These are phyloP conservation scores for Lipomyces sp. DNA, from an alignment of 805 yeast species.

Conservation along the genomic window DNA sequence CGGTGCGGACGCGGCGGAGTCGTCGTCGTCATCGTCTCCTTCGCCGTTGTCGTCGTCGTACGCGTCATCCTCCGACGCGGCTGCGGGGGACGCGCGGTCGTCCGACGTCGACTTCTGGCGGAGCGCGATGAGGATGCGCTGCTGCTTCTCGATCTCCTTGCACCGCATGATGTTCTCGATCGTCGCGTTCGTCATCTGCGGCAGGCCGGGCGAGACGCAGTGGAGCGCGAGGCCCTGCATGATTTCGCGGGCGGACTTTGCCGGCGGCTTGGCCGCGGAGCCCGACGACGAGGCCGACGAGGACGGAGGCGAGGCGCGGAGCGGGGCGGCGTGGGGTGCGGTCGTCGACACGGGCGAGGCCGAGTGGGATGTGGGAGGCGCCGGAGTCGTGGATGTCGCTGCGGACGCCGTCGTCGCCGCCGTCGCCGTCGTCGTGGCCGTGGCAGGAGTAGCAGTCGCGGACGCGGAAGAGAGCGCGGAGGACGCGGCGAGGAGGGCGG, in stretches of 20 bases:
- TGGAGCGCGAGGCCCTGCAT: constrained; percentile 36
- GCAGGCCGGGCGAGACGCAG: constrained; percentile 36
- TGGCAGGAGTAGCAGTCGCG: constrained; percentile 1
- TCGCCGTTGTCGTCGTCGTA: not conserved
- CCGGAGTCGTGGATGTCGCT: constrained; percentile 10
- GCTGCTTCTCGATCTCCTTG: constrained; percentile 33
- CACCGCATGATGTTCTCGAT: constrained; percentile 32
- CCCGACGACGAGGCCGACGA: constrained; percentile 19
- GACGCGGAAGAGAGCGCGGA: constrained; percentile 10
- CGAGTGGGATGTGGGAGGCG: constrained; percentile 11
- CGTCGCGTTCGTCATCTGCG: constrained; percentile 29
- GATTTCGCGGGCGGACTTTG: constrained; percentile 32
- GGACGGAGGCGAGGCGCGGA: constrained; percentile 7
- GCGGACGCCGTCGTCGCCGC: constrained; percentile 1
- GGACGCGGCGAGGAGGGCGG: constrained; percentile 6
- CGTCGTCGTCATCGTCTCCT: not conserved
- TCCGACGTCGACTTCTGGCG: constrained; percentile 19
- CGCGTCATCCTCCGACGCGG: not conserved
- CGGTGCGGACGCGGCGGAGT: no score
- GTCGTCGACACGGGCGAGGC: constrained; percentile 6
- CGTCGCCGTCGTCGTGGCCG: no score
- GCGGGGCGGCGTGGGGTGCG: constrained; percentile 9
- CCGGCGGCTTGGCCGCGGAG: not conserved
- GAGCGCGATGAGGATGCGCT: constrained; percentile 33
- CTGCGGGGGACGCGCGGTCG: not conserved